Base-by-base conservation (phyloP, 768 basidiomycete genomes). In the Boletus speciosus region DNA sequence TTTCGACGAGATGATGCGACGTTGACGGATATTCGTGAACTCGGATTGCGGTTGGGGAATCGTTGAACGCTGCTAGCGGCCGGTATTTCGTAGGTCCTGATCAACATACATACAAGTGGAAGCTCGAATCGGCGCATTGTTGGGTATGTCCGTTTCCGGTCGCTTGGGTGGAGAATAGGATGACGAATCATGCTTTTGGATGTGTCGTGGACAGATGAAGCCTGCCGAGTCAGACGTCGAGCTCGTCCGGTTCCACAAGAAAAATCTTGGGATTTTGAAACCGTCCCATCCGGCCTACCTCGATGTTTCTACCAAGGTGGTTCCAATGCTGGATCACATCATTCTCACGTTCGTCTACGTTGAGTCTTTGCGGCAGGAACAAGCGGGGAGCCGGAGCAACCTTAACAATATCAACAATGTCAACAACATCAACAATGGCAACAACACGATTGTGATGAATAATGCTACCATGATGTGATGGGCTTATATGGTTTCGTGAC, bases 71-170 rank as follows among this genome's bases (percentile, higher is more conserved):
- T 6, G 8, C 8, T 35, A 74, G 73, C 29, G 63, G 64, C 27
- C 70, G 67, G n/a, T 59, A 66, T 16, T 74, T 74, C 47, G 53
- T 54, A 27, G 74, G 70, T 11, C 69, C 63, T 0, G 66, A 74
- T 51, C 61, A 57, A 2, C 60, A 48, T 9, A 54, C 56, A 25
- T 75, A 72, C 60, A 68, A 69, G 19, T 75, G 73, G 74, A 62
- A 61, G 25, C 25, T 71, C 11, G 62, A 61, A 9, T 49, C 54
- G 19, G 56, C 57, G 6, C 62, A 66, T 6, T 66, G 66, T 14
- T 59, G 62, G 64, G 71, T 69, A 47, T 19, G 66, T 57, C 3
- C 14, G 7, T n/a, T 25, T 10, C 6, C 12, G 16, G 16, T 25
- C 46, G 11, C 14, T 40, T 16, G 40, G 8, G 31, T 21, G 39